Evolutionary conservation across 352 stramenopile genomes (phyloP).

Genomic region (Pseudoperonospora humuli): DNA sequence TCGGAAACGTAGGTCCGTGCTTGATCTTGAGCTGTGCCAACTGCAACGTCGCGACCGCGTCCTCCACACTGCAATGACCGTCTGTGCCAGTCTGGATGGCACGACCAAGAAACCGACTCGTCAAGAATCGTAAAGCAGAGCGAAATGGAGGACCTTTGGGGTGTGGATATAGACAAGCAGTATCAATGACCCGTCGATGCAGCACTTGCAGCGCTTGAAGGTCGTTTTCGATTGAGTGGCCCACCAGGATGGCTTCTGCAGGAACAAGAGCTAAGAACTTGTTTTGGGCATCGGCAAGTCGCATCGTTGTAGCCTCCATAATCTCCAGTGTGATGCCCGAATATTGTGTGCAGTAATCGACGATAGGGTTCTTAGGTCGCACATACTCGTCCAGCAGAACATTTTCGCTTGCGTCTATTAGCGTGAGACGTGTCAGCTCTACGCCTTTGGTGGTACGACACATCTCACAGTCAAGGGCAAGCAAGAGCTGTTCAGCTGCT

Average conservation of each 20-base stretch:
- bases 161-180: constrained; percentile 72
- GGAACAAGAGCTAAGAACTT: constrained; percentile 51
- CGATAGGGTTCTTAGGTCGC: constrained; percentile 67
- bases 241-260: constrained; percentile 73
- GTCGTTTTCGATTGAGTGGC: constrained; percentile 86
- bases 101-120: constrained; percentile 61
- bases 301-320: constrained; percentile 58
- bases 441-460: constrained; percentile 79
- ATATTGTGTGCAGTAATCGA: constrained; percentile 86
- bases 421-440: constrained; percentile 67
- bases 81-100: constrained; percentile 64
- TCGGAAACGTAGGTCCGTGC: constrained; percentile 61
- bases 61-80: constrained; percentile 78
- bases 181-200: constrained; percentile 78
- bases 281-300: constrained; percentile 56
- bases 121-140: constrained; percentile 65
- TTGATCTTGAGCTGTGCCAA: constrained; percentile 74
- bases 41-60: constrained; percentile 69
- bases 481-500: constrained; percentile 36
- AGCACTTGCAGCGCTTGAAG: constrained; percentile 56
- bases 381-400: constrained; percentile 81
- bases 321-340: constrained; percentile 79
- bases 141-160: constrained; percentile 71
- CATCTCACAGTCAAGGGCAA: constrained; percentile 86
- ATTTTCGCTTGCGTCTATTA: constrained; percentile 61